Conservation (phyloP, 768 basidiomycete species). For the Collybia sp. region DNA sequence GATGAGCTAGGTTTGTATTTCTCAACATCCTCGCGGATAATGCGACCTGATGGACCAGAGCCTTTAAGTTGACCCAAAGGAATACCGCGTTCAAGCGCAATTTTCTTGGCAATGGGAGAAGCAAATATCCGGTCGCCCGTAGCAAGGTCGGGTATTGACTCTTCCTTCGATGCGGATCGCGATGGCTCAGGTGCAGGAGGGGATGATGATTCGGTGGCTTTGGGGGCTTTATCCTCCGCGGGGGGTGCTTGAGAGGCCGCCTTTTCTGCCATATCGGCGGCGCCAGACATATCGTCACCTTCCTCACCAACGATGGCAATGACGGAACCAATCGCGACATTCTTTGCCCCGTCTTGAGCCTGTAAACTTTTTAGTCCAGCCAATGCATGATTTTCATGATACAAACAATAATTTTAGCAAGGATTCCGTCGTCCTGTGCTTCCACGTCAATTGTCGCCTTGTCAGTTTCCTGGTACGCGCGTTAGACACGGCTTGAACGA, state of each 20-base stretch:
- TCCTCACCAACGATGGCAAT: slow-evolving; percentile 94
- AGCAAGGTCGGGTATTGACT: slow-evolving; percentile 51
- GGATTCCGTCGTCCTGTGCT: slow-evolving; percentile 94
- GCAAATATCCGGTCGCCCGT: slow-evolving; percentile 87
- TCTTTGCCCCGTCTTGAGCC: slow-evolving; percentile 84
- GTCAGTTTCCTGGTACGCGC: slow-evolving; percentile 83
- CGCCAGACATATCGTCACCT: slow-evolving; percentile 89
- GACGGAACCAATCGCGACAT: slow-evolving; percentile 77
- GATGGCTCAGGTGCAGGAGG: slow-evolving; percentile 25
- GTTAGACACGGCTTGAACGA: slow-evolving; percentile 10
- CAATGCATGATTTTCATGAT: neutral
- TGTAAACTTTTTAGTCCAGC: slow-evolving; percentile 23
- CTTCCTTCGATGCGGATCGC: slow-evolving; percentile 26
- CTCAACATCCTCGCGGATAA: slow-evolving; percentile 93
- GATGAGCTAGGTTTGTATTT: slow-evolving; percentile 65
- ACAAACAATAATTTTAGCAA: slow-evolving; percentile 95
- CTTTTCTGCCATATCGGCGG: slow-evolving; percentile 66
- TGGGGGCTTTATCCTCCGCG: slow-evolving; percentile 26
- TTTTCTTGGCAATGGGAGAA: slow-evolving; percentile 93
- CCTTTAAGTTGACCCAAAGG: slow-evolving; percentile 89
- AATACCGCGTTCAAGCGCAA: slow-evolving; percentile 91
- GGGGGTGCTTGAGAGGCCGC: slow-evolving; percentile 42
- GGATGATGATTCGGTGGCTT: slow-evolving; percentile 33
- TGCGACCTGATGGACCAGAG: slow-evolving; percentile 89
- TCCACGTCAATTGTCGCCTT: slow-evolving; percentile 99